Evolutionary conservation across 805 yeast species (phyloP).

Genomic region (Kodamaea sagamina): DNA sequence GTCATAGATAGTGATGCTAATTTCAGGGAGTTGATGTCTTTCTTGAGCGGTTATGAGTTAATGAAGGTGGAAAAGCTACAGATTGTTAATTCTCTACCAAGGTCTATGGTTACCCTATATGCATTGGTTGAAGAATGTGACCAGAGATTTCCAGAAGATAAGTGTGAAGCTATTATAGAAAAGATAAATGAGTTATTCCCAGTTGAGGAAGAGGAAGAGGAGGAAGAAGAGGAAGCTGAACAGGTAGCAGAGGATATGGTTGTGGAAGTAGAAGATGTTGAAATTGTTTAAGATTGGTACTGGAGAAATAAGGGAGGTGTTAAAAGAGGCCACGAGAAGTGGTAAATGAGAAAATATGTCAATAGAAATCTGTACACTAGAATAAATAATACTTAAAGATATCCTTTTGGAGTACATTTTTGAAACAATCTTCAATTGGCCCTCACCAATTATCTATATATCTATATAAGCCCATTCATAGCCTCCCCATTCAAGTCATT

Average conservation of each 20-base stretch:
- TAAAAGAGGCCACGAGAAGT: no score
- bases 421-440: no score
- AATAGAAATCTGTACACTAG: no score
- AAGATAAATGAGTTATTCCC: constrained; percentile 60
- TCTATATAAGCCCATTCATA: constrained; percentile 11
- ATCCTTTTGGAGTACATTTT: no score
- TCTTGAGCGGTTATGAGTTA: constrained; percentile 53
- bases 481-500: constrained; percentile 4
- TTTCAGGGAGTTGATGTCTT: constrained; percentile 43
- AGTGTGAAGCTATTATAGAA: constrained; percentile 58
- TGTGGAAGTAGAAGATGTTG: constrained; percentile 16
- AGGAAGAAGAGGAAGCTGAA: constrained; percentile 27
- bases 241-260: constrained; percentile 25
- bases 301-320: no score
- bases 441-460: neutral
- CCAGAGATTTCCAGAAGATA: constrained; percentile 70
- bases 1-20: constrained; percentile 22
- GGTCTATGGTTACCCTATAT: constrained; percentile 74
- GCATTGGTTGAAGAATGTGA: constrained; percentile 92
- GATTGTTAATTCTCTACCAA: constrained; percentile 77
- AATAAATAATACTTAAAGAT: no score
- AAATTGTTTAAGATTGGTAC: neutral
- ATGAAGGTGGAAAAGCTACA: constrained; percentile 85
- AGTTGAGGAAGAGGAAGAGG: constrained; percentile 30
- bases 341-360: no score